Evolutionary conservation across 306 rosid genomes (phyloP).

Genomic region (Heteromeles arbutifolia): DNA sequence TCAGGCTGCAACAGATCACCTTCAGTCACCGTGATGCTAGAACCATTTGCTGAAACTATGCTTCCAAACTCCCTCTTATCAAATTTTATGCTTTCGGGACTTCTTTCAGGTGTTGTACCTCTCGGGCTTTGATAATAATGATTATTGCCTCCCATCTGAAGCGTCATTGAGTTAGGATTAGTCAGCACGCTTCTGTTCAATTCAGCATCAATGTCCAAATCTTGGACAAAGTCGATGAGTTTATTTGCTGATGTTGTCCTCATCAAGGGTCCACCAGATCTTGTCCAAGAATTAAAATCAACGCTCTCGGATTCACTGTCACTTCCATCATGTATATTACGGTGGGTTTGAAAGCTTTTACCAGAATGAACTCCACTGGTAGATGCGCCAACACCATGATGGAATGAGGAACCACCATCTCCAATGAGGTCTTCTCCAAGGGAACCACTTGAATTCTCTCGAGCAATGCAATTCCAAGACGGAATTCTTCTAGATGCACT

Average conservation of each 20-base stretch:
- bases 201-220: slow-evolving; percentile 59
- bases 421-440: slow-evolving; percentile 62
- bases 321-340: slow-evolving; percentile 53
- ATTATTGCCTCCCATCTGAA: slow-evolving; percentile 27
- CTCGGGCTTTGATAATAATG: slow-evolving; percentile 45
- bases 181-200: slow-evolving; percentile 32
- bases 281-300: slow-evolving; percentile 69
- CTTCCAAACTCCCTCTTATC: slow-evolving; percentile 44
- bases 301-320: slow-evolving; percentile 70
- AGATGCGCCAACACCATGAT: slow-evolving; percentile 40
- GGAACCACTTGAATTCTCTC: slow-evolving; percentile 90
- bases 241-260: slow-evolving; percentile 74
- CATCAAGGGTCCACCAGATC: slow-evolving; percentile 95
- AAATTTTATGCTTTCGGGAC: slow-evolving; percentile 41
- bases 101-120: slow-evolving; percentile 44
- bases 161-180: slow-evolving; percentile 30
- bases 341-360: slow-evolving; percentile 44
- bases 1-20: slow-evolving; percentile 96
- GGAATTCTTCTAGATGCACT: slow-evolving; percentile 87
- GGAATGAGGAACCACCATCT: slow-evolving; percentile 46
- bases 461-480: slow-evolving; percentile 93
- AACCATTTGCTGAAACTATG: slow-evolving; percentile 36
- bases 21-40: slow-evolving; percentile 57
- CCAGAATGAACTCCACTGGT: slow-evolving; percentile 22
- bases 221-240: slow-evolving; percentile 74